These are phyloP conservation scores for Dendrobium chrysotoxum DNA, from an alignment of 106 monocot genomes.

Conservation along the genomic window DNA sequence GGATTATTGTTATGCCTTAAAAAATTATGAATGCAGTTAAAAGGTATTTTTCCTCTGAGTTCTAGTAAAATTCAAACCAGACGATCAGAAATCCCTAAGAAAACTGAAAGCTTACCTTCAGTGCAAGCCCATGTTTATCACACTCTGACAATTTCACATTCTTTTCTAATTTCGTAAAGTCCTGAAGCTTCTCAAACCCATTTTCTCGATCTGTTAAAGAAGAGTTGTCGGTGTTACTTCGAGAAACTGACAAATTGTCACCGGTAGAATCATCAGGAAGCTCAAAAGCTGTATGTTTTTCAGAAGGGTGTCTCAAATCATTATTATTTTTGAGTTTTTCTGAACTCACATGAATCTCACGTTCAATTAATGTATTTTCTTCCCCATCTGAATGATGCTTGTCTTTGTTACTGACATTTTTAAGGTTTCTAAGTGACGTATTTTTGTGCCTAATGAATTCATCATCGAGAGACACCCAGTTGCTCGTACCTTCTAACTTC, in stretches of 20 bases:
- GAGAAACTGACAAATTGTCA: neutral
- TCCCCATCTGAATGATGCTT: slow-evolving; percentile 18
- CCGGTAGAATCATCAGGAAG: neutral
- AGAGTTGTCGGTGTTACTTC: neutral
- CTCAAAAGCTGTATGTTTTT: slow-evolving; percentile 15
- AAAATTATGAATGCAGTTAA: neutral
- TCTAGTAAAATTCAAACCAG: neutral
- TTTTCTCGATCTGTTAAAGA: neutral
- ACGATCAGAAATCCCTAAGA: neutral
- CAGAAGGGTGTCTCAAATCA: slow-evolving; percentile 7
- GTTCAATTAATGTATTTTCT: slow-evolving; percentile 27
- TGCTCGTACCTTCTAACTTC: slow-evolving; percentile 28
- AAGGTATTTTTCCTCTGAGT: neutral
- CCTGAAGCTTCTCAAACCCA: neutral
- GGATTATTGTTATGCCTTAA: neutral
- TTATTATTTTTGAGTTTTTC: slow-evolving; percentile 16
- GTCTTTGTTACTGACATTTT: neutral
- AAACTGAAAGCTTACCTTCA: slow-evolving; percentile 5
- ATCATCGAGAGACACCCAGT: slow-evolving; percentile 19
- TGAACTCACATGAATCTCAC: slow-evolving; percentile 34
- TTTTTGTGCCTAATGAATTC: slow-evolving; percentile 2
- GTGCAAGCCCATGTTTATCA: neutral
- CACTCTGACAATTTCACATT: neutral
- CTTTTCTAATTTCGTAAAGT: neutral
- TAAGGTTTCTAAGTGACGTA: slow-evolving; percentile 12